A percentile compares a stretch with the other conserved stretches of the same genome.
These are phyloP conservation scores for Reticulomyxa filosa DNA, from an alignment of 78 protist species.

Conservation along the genomic window DNA sequence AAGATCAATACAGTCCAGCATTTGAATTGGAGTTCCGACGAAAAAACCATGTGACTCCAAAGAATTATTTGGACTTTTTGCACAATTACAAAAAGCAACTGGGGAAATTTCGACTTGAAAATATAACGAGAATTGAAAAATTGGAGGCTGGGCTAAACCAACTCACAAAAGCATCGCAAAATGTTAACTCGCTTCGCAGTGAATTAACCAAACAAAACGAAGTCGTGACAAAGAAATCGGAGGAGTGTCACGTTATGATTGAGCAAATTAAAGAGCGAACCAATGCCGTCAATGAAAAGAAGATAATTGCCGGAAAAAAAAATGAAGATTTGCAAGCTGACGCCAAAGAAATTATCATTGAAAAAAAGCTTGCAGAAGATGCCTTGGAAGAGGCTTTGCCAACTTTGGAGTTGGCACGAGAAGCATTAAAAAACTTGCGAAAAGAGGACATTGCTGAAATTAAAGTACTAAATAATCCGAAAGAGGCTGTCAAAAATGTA, in stretches of 20 bases:
- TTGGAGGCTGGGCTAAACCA: conserved; percentile 48
- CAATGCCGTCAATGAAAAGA: conserved; percentile 17
- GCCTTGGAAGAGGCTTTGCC: conserved; percentile 61
- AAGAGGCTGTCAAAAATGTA: conserved; percentile 24
- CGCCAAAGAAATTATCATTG: conserved; percentile 2
- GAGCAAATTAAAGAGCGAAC: not conserved
- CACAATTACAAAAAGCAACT: conserved; percentile 23
- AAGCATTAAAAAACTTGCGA: conserved; percentile 24
- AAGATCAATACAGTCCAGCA: not conserved
- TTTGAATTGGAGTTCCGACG: conserved; percentile 36
- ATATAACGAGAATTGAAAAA: conserved; percentile 12
- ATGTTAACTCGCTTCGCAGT: conserved; percentile 29
- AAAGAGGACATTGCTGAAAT: conserved; percentile 37
- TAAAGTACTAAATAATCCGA: conserved; percentile 35
- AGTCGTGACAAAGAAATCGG: conserved; percentile 25
- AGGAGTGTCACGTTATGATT: conserved; percentile 24
- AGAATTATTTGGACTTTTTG: conserved; percentile 67
- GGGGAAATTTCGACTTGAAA: conserved; percentile 4
- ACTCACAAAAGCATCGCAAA: conserved; percentile 40
- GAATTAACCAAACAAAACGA: no score
- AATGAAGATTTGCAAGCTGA: conserved; percentile 25
- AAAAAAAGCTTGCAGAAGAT: conserved; percentile 46
- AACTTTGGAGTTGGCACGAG: conserved; percentile 40
- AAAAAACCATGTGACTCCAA: conserved; percentile 62
- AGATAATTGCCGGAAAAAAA: conserved; percentile 10